Evolutionary conservation across 371 early-diverging fungal species (phyloP).

Genomic region (Syncephalis fuscata): DNA sequence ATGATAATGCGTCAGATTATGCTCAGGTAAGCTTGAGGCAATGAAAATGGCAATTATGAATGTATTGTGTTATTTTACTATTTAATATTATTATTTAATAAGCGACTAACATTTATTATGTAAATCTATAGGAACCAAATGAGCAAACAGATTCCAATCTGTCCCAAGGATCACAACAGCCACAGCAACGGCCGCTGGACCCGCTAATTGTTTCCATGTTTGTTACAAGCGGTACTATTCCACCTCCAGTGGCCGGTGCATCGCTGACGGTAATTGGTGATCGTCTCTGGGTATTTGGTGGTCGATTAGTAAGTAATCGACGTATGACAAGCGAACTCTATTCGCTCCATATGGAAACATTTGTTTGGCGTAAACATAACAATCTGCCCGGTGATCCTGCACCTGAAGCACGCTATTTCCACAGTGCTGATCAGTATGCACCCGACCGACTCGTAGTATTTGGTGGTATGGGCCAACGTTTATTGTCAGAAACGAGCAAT

Average conservation of each 20-base stretch:
- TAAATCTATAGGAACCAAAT: conserved; percentile 5
- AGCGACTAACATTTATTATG: not conserved
- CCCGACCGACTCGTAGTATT: conserved; percentile 30
- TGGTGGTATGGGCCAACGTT: conserved; percentile 45
- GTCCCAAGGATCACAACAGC: conserved; percentile 52
- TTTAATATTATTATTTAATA: not conserved
- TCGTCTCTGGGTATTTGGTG: conserved; percentile 56
- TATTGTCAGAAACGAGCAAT: conserved; percentile 11
- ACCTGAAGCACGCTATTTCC: conserved; percentile 56
- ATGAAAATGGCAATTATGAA: no score
- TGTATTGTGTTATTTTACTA: no score
- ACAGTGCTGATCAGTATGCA: conserved; percentile 46
- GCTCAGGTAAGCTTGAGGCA: no score
- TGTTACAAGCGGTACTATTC: conserved; percentile 54
- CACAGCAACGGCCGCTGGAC: no score
- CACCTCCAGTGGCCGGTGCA: conserved; percentile 61
- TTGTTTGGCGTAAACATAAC: conserved; percentile 34
- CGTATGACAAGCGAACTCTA: conserved; percentile 59
- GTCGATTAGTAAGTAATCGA: conserved; percentile 42
- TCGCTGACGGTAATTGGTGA: conserved; percentile 49
- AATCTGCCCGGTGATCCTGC: conserved; percentile 14
- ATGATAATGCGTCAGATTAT: no score
- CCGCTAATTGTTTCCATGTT: conserved; percentile 32
- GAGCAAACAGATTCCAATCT: conserved; percentile 16
- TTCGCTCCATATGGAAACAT: conserved; percentile 37